These are phyloP conservation scores for Aspergillus jensenii DNA, from an alignment of 2,329 filamentous ascomycete genomes.

Conservation along the genomic window DNA sequence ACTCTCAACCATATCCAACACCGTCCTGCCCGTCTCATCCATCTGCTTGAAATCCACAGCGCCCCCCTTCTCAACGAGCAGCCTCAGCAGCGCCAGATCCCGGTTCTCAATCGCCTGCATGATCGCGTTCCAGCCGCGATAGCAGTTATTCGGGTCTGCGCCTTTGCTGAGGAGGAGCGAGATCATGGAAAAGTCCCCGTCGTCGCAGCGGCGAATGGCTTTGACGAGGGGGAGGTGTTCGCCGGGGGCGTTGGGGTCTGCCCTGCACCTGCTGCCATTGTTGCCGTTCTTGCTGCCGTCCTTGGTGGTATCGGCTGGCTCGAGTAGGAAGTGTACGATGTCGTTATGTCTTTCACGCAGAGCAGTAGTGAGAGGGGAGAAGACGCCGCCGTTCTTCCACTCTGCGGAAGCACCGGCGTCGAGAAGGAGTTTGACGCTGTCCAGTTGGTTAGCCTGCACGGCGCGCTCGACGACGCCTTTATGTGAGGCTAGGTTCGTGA, in stretches of 20 bases:
- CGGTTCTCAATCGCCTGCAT: conserved; percentile 67
- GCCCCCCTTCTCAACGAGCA: conserved; percentile 49
- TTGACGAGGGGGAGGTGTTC: not conserved
- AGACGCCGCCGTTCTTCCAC: conserved; percentile 71
- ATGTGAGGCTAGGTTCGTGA: conserved; percentile 35
- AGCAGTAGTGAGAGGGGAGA: conserved; percentile 67
- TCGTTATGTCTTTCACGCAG: conserved; percentile 60
- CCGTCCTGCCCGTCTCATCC: not conserved
- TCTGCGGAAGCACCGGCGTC: conserved; percentile 66
- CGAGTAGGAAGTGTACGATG: not conserved
- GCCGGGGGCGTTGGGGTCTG: not conserved
- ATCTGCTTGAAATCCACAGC: not conserved
- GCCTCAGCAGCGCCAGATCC: conserved; percentile 53
- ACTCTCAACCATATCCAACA: not conserved
- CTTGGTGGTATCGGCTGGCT: not conserved
- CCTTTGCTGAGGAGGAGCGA: conserved; percentile 62
- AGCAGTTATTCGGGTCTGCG: conserved; percentile 66
- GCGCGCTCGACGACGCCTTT: conserved; percentile 69
- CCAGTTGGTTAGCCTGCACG: conserved; percentile 65
- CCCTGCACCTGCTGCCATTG: too few species aligned
- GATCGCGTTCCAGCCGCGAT: conserved; percentile 65
- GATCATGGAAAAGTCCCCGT: conserved; percentile 44
- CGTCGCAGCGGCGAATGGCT: not conserved
- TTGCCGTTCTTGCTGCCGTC: too few species aligned
- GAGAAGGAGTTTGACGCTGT: conserved; percentile 65